Evolutionary conservation across 2,329 filamentous ascomycete genomes (phyloP), one percentile per base, ranked within the genome.

Genomic region (Cladosporium velox): DNA sequence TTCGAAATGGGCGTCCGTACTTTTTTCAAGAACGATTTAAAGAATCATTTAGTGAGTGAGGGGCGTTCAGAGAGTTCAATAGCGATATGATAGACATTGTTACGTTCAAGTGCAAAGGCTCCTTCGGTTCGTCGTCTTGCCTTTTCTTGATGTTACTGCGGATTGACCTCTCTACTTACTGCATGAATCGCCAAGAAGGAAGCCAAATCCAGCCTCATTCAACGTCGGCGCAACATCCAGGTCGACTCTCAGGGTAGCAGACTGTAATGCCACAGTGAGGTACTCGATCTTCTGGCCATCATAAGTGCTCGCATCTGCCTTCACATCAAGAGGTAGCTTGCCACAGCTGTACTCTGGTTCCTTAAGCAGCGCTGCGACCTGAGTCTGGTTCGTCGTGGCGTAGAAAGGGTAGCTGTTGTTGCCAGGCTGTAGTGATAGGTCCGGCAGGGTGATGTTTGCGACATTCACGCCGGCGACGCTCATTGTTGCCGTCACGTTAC

Each of bases 401-500:
- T 82, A 83, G 75, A 90, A 83, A 55, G 80, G 73, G 70, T 85
- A 83, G 18, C 76, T 77, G 78, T 90, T 90, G 41, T 74, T 74
- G 66, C 89, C 89, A 2, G 88, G 88, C 38, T 71, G 74, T 57
- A 91, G 82, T 21, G 83, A 68, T 54, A 91, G 78, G 77, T 90
- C 81, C 69, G 86, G 79, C 67, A 91, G 82, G 68, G 81, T 84
- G 8, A 86, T 78, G 49, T 78, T 83, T 62, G 89, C 89, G 67
- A 90, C 81, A 1, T 79, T 69, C 54, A 77, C 70, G 55, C 80
- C 82, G 54, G 83, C 80, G 62, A 88, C 81, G 71, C 80, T 85
- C 73, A 87, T 87, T 76, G 82, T 78, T 77, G 90, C 89, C 32
- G 84, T 85, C 41, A 86, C 80, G 71, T 90, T 89, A 71, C 89